phyloP scores from a whole-genome alignment of 768 basidiomycete genomes.

The Podaxis sp. region DNA sequence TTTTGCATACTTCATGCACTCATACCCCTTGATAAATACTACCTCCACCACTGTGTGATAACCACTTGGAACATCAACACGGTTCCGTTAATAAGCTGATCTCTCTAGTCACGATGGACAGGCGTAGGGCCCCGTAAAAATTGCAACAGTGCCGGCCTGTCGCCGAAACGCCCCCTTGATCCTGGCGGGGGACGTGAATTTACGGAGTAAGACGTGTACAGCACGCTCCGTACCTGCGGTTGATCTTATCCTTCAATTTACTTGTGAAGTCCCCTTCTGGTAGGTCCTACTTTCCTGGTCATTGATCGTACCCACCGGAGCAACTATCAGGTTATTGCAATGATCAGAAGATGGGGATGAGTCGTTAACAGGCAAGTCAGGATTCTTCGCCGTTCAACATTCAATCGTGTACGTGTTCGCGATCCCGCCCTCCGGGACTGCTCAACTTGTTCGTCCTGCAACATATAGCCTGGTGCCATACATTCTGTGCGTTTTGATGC shows the following conservation, averaged over 20 bases:
- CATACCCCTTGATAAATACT: too few relatives aligned
- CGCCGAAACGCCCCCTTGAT: too few relatives aligned
- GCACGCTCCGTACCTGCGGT: slow-evolving; percentile 21
- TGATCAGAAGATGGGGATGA: slow-evolving; percentile 35
- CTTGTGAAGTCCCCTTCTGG: slow-evolving; percentile 34
- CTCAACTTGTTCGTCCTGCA: slow-evolving; percentile 11
- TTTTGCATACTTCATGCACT: too few relatives aligned
- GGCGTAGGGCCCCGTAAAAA: too few relatives aligned
- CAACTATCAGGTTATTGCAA: slow-evolving; percentile 18
- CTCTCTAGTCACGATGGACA: too few relatives aligned
- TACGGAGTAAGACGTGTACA: slow-evolving; percentile 26
- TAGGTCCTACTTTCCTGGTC: slow-evolving; percentile 3
- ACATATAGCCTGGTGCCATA: slow-evolving; percentile 38
- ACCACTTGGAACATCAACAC: too few relatives aligned
- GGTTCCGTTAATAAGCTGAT: too few relatives aligned
- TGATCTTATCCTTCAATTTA: slow-evolving; percentile 35
- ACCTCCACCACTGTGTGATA: too few relatives aligned
- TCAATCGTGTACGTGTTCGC: slow-evolving; percentile 31
- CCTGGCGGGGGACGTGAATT: not conserved
- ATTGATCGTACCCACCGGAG: not conserved
- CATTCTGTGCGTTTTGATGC: slow-evolving; percentile 22
- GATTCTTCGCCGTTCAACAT: slow-evolving; percentile 27
- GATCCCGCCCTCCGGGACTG: not conserved
- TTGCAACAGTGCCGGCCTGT: too few relatives aligned
- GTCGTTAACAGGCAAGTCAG: slow-evolving; percentile 29